Evolutionary conservation across 352 stramenopile genomes (phyloP).

Genomic region (Phytopythium vexans): DNA sequence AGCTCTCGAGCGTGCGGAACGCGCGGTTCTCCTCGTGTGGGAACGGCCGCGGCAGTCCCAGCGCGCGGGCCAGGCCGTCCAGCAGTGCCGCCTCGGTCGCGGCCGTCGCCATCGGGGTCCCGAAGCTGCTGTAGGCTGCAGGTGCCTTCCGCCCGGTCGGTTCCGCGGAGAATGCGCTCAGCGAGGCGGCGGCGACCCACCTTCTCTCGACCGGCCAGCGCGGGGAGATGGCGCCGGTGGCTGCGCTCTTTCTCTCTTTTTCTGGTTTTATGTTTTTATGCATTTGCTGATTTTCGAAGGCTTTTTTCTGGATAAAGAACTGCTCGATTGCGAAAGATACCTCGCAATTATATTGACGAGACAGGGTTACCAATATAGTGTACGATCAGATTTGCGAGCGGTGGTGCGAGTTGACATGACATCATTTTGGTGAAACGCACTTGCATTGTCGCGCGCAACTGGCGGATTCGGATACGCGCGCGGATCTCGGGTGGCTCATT

Average conservation of each 20-base stretch:
- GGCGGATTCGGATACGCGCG: too few species aligned
- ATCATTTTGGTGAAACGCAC: too few species aligned
- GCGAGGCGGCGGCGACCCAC: neutral
- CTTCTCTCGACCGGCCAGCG: neutral
- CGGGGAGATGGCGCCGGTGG: neutral
- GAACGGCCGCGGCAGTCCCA: conserved; percentile 61
- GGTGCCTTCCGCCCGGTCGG: neutral
- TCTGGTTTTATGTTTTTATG: neutral
- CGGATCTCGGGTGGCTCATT: too few species aligned
- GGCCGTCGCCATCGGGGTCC: too few species aligned
- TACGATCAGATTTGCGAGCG: too few species aligned
- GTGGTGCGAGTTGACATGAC: too few species aligned
- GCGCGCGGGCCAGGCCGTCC: conserved; percentile 48
- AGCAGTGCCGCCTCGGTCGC: conserved; percentile 39
- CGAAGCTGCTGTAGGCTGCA: neutral
- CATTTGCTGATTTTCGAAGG: too few species aligned
- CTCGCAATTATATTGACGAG: too few species aligned
- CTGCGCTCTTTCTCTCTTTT: conserved; percentile 6
- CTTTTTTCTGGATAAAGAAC: neutral
- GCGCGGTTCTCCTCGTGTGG: conserved; percentile 58
- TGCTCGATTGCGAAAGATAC: neutral
- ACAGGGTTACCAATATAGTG: too few species aligned
- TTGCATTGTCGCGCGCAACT: too few species aligned
- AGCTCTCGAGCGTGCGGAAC: conserved; percentile 63
- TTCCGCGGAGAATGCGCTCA: too few species aligned